Evolutionary conservation across 2,329 filamentous ascomycete genomes (phyloP), one percentile per base, ranked within the genome.

Genomic region (Fusarium sp.): DNA sequence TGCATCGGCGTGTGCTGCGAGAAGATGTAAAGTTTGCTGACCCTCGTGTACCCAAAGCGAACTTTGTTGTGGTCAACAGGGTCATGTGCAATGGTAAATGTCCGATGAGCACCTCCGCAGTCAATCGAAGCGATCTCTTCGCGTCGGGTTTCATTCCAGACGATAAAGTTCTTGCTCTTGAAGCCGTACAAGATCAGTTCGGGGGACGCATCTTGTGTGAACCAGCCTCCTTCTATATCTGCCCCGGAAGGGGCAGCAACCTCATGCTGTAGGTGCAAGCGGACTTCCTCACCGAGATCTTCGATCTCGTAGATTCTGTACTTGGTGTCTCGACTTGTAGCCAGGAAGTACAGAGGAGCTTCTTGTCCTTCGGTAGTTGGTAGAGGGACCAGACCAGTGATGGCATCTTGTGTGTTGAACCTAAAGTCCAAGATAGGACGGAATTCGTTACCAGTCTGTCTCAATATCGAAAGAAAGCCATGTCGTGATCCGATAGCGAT

Each of bases 71-170:
- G 65, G 18, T 83, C 66, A 70, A 56, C 58, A 25, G 76, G 67
- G 61, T 77, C 71, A 59, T 80, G 79, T 27, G 66, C 67, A 53
- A 81, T 67, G n/a, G 88, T 86, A 85, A 94, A 98, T 32, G 87
- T 90, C 57, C 95, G 88, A 76, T 97, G 94, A 0, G 90, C 90
- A 34, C 95, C 95, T 58, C 94, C 95, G 76, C 95, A 98, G 51
- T 94, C 90, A 30, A 97, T 85, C 1, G 84, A 85, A 57, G 91
- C 87, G 18, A 95, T 79, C 74, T 95, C 91, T 59, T 88, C 86
- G 62, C 93, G 89, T 3, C 83, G 83, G 0, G 88, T 90, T 76
- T 92, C 90, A 77, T 97, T 93, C 88, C 93, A 96, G 12, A 95
- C 86, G 14, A 97, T 83, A 76, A 98, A 97, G 48, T 89, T 84